Base-by-base conservation (phyloP, 164 flowering plant genomes). In the Pachysandra terminalis region DNA sequence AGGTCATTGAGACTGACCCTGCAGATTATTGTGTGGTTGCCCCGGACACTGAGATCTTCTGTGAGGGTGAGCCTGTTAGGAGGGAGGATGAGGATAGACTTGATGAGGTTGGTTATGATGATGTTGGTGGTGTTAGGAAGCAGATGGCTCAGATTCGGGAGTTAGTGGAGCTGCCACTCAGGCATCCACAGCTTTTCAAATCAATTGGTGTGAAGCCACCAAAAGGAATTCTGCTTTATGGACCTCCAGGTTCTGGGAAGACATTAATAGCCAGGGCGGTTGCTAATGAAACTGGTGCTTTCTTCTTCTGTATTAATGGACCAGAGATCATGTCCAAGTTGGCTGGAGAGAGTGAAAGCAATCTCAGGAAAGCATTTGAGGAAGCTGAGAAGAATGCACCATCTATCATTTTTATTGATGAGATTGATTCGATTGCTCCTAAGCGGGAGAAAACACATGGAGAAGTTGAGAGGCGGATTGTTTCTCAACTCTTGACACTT, bases 61-160 rank as follows among this genome's bases (percentile, higher is more conserved):
- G 97, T 74, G 97, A 91, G 68, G 97, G 97, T 49, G 95, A 87
- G 68, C 97, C 93, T 25, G 84, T 91, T 23, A 83, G 77, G 73
- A 82, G 95, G 79, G 95, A 89, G 77, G 95, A 91, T 78, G 97
- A 90, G 63, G 83, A 89, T 56, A 75, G 95, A 65, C 71, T 89
- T 62, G 95, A 89, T 80, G 97, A 90, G 62, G 83, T 91, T 62
- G 97, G 97, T 57, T 91, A 91, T 80, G 97, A 91, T 78, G 97
- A 91, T 84, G 97, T 91, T 55, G 97, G 97, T 84, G 97, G 97
- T n/a, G 97, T 91, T 19, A 78, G 97, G 48, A 91, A 91, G 67
- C 97, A 91, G 81, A 91, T 91, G 97, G 97, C 94, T 64, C 94
- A 88, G 80, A 90, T 90, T 71, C 77, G 96, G 17, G 96, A 90